Conservation (phyloP, 2,329 filamentous ascomycete species). For the Aspergillus tamarii region DNA sequence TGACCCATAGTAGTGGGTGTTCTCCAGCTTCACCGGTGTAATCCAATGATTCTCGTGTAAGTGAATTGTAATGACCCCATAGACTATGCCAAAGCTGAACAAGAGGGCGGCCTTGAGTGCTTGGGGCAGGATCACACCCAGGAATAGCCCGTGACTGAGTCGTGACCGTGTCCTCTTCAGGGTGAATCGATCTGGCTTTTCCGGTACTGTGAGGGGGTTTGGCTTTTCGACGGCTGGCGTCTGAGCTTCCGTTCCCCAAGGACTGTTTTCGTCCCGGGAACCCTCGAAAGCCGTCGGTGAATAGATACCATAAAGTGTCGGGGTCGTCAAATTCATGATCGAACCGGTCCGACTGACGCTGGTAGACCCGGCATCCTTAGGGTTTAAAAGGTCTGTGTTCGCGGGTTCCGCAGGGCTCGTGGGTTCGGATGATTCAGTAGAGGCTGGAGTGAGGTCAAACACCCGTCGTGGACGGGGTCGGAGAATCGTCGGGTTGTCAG, state of each 20-base stretch:
- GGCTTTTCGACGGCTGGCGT: constrained; percentile 59
- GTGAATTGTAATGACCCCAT: constrained; percentile 79
- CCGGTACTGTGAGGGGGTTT: constrained; percentile 43
- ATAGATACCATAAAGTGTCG: constrained; percentile 91
- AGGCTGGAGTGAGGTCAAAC: constrained; percentile 63
- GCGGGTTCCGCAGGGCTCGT: constrained; percentile 44
- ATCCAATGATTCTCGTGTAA: constrained; percentile 71
- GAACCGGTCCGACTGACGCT: constrained; percentile 72
- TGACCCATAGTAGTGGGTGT: constrained; percentile 54
- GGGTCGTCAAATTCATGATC: constrained; percentile 82
- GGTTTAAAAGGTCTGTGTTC: constrained; percentile 38
- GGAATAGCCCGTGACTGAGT: constrained; percentile 42
- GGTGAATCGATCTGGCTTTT: constrained; percentile 28
- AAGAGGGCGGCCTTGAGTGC: constrained; percentile 65
- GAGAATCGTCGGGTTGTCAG: constrained; percentile 57
- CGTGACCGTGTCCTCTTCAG: constrained; percentile 39
- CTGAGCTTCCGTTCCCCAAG: constrained; percentile 77
- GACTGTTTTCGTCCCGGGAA: constrained; percentile 65
- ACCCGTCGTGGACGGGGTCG: constrained; percentile 73
- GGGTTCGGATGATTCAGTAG: constrained; percentile 47
- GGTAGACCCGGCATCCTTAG: constrained; percentile 38
- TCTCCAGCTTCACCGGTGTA: constrained; percentile 63
- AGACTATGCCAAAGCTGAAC: constrained; percentile 78
- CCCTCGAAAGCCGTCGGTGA: constrained; percentile 63
- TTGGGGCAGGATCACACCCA: constrained; percentile 57